Base-by-base conservation (phyloP, 2,329 filamentous ascomycete genomes). In the Nemania sp. region DNA sequence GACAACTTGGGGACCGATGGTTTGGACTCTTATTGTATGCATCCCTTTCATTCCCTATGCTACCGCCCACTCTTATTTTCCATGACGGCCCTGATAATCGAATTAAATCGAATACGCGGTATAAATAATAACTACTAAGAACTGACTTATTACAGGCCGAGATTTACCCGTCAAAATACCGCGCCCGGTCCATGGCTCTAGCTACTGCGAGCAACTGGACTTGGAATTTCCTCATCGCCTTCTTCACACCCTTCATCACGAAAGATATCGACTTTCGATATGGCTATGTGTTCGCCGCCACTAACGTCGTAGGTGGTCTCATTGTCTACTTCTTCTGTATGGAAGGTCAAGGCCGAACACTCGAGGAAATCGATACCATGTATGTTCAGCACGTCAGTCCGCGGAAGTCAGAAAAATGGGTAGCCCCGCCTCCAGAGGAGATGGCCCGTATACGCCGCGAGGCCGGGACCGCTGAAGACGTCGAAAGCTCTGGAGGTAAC, bases 321-420 rank as follows among this genome's bases (percentile, higher is more conserved):
- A 79, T 93, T 13, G 90, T 94, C 32, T 94, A 91, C 82, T 92
- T 94, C 80, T 93, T 93, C 78, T 86, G 94, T 60, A 88, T 91
- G 64, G 92, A 94, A 77, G 89, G 87, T 53, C 89, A 92, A 75
- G 92, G 90, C 60, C 87, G 91, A 5, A 90, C 88, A 0, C 84
- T 95, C 1, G 92, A 95, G 80, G 91, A 94, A 78, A 91, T 95
- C 63, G 92, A 95, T 74, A 90, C 89, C 55, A 92, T 92, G 90
- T 94, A 93, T 72, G 83, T 92, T 41, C 82, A 90, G 57, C 81
- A 82, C 27, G 89, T 93, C 20, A 87, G 82, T 71, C 89, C 91
- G 0, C 88, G 87, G 81, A 86, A 88, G 82, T 90, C 88, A 73
- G 77, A 81, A 53, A 81, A 85, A 69, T 92, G 86, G 87, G 72